Evolutionary conservation across 176 grass and related monocot genomes (phyloP), one percentile per base, ranked within the genome.

Genomic region (Oryza meridionalis): DNA sequence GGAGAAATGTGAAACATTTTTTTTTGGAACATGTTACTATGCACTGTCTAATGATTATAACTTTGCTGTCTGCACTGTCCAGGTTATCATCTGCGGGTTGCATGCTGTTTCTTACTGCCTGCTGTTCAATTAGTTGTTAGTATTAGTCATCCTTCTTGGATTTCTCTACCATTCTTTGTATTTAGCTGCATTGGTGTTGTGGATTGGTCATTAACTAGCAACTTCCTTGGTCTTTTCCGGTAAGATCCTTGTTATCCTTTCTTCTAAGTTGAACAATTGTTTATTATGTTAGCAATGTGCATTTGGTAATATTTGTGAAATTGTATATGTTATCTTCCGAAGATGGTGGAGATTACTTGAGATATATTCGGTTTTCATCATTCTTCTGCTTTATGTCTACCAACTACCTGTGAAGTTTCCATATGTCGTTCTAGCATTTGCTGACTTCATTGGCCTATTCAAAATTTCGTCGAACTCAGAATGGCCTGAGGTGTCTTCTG

Each of bases 121-220:
- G 92, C 81, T 77, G 76, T 90, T 73, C 95, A 98, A 70, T 86
- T 98, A 88, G 85, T 95, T 91, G 92, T 93, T 65, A 90, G 95
- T 82, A 94, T 98, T 79, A 98, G 95, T 67, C 86, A 95, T 73
- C 95, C 95, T 84, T 95, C 95, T 49, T 98, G 95, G 95, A 91
- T 94, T 87, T 95, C 90, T 5, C 79, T 98, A 72, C 95, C 95
- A 9, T 98, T 98, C 88, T 98, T 98, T 90, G 82, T 98, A 90
- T 94, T 94, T 90, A 95, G 95, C 68, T 98, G 95, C 77, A 84
- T 95, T 69, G 95, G 95, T 69, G 87, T 98, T 90, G 95, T 95
- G 87, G 92, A 98, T 87, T 95, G 95, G 92, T 98, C 95, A 67
- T 79, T 98, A 86, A 98, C 95, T 80, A 98, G 95, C 65, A 98